These are phyloP conservation scores for Stephanodiscus triporus DNA, from an alignment of 108 stramenopile species.

Conservation along the genomic window DNA sequence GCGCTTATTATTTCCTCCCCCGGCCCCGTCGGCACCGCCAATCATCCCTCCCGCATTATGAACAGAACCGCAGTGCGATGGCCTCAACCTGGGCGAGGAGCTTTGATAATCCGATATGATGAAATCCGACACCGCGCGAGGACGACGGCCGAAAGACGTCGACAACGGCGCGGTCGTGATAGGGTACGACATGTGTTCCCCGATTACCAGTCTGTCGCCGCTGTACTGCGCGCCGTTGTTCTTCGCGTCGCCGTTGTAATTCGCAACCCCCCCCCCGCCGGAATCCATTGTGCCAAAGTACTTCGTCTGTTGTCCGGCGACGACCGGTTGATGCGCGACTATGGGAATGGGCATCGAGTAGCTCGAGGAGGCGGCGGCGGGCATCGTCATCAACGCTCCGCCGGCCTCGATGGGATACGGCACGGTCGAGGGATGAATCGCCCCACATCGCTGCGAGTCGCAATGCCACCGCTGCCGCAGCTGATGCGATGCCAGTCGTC, in stretches of 20 bases:
- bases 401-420: no score
- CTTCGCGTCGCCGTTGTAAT: no score
- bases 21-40: background rate
- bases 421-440: background rate
- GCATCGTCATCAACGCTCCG: background rate
- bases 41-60: background rate
- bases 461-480: constrained; percentile 19
- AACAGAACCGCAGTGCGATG: background rate
- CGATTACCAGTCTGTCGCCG: background rate
- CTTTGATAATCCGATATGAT: constrained; percentile 48
- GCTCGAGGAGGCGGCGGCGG: background rate
- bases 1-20: constrained; percentile 19
- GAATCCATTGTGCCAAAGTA: background rate
- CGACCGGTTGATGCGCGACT: background rate
- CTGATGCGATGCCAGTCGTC: background rate
- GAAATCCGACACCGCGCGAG: constrained; percentile 38
- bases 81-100: constrained; percentile 10
- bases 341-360: background rate
- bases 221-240: background rate
- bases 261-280: background rate
- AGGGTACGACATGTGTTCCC: constrained; percentile 8
- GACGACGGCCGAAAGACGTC: background rate
- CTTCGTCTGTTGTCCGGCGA: background rate
- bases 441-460: background rate
- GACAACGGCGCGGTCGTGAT: background rate